Percentiles rank a stretch among this genome's conserved stretches.
These are phyloP conservation scores for Curvularia hawaiiensis DNA, from an alignment of 2,329 filamentous ascomycete genomes.

Conservation along the genomic window DNA sequence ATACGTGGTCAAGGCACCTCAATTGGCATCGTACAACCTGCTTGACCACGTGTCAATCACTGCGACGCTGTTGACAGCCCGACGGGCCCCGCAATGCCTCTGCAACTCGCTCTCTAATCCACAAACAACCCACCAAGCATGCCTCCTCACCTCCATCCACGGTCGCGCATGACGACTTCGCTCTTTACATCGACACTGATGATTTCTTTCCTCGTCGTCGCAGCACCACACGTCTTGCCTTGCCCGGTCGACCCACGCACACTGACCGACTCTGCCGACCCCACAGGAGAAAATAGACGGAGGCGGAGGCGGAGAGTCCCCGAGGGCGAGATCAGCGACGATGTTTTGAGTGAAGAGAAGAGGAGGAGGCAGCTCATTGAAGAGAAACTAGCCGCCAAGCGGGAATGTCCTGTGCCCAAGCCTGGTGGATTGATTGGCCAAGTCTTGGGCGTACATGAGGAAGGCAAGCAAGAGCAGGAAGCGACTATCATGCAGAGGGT, in stretches of 20 bases:
- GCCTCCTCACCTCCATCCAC: constrained; percentile 86
- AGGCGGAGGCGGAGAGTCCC: constrained; percentile 51
- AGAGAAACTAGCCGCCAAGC: constrained; percentile 46
- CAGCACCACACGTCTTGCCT: constrained; percentile 84
- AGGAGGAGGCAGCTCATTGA: constrained; percentile 21
- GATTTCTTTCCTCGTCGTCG: constrained; percentile 90
- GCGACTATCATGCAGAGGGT: constrained; percentile 16
- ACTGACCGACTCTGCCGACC: constrained; percentile 69
- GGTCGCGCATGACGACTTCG: constrained; percentile 89
- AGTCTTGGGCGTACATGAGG: constrained; percentile 68
- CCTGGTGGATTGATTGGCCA: constrained; percentile 78
- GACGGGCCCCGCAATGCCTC: constrained; percentile 39
- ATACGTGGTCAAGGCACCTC: constrained; percentile 31
- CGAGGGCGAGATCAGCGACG: constrained; percentile 28
- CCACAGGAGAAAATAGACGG: constrained; percentile 31
- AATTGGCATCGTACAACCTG: constrained; percentile 37
- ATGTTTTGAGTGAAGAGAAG: constrained; percentile 30
- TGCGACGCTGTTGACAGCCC: constrained; percentile 20
- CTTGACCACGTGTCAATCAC: not conserved
- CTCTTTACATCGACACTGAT: constrained; percentile 93
- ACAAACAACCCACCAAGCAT: constrained; percentile 53
- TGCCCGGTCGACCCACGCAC: constrained; percentile 80
- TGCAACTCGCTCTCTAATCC: constrained; percentile 24
- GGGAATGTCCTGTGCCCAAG: constrained; percentile 93
- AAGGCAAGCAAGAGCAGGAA: constrained; percentile 21